Percentiles rank a stretch among this genome's conserved stretches.
These are phyloP conservation scores for Magnusiomyces ingens DNA, from an alignment of 1,139 yeast species.

Conservation along the genomic window DNA sequence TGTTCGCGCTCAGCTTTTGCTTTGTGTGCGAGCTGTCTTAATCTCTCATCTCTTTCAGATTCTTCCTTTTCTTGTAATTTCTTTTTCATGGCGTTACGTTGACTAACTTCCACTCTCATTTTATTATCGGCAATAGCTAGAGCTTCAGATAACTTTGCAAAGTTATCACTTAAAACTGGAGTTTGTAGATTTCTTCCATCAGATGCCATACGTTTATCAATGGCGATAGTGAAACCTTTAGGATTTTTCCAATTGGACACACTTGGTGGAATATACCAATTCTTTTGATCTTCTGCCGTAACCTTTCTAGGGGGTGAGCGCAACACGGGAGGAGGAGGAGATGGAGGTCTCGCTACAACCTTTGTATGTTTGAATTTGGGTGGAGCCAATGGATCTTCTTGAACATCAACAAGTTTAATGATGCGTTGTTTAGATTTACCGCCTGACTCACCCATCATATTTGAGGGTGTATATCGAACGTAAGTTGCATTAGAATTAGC, in stretches of 20 bases:
- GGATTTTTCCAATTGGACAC: constrained; percentile 96
- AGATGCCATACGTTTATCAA: constrained; percentile 70
- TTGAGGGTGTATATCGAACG: constrained; percentile 45
- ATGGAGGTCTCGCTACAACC: constrained; percentile 60
- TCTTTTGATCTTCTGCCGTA: constrained; percentile 69
- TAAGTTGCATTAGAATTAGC: constrained; percentile 31
- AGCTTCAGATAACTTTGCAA: constrained; percentile 62
- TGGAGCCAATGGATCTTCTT: constrained; percentile 83
- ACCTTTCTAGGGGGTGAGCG: constrained; percentile 47
- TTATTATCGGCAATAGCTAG: constrained; percentile 65
- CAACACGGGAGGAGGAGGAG: constrained; percentile 55
- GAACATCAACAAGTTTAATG: constrained; percentile 51
- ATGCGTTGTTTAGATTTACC: constrained; percentile 35
- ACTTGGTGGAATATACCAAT: constrained; percentile 89
- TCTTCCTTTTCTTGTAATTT: constrained; percentile 51
- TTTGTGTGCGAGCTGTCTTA: constrained; percentile 52
- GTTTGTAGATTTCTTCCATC: constrained; percentile 40
- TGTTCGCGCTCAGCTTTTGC: constrained; percentile 40
- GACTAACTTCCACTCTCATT: constrained; percentile 64
- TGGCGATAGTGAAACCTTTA: constrained; percentile 76
- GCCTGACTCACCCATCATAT: constrained; percentile 31
- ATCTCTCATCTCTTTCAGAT: constrained; percentile 51
- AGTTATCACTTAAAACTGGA: constrained; percentile 50
- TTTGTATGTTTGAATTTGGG: constrained; percentile 70
- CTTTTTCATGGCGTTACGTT: constrained; percentile 51